These are phyloP conservation scores for Nakazawaea holstii DNA, from an alignment of 805 yeast genomes.

Conservation along the genomic window DNA sequence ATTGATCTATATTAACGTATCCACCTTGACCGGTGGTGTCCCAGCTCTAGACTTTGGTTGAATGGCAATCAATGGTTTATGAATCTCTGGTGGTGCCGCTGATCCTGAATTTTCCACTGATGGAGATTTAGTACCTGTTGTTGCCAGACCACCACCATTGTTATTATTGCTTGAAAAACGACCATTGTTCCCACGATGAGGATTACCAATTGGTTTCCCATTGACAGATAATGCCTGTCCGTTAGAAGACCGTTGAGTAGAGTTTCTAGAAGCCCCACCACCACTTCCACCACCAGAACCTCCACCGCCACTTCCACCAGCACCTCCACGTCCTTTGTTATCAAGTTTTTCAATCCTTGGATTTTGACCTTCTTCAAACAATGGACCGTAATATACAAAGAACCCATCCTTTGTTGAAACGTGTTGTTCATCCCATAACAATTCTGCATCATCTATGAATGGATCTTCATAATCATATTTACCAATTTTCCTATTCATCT, in stretches of 20 bases:
- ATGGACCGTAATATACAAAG: slow-evolving; percentile 90
- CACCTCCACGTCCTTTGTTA: neutral
- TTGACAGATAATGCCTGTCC: slow-evolving; percentile 1
- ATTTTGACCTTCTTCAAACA: slow-evolving; percentile 55
- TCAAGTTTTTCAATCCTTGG: slow-evolving; percentile 33
- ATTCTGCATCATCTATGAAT: slow-evolving; percentile 91
- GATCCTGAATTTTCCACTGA: neutral
- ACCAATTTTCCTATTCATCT: slow-evolving; percentile 66
- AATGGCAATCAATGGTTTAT: slow-evolving; percentile 2
- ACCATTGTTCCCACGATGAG: slow-evolving; percentile 3
- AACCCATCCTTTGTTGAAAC: slow-evolving; percentile 93
- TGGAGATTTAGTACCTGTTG: neutral
- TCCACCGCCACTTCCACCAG: neutral
- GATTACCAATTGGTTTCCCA: slow-evolving; percentile 6
- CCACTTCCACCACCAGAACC: neutral
- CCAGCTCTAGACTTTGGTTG: slow-evolving; percentile 7
- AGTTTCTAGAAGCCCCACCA: neutral
- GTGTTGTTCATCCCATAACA: slow-evolving; percentile 88
- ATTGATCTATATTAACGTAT: too few relatives aligned
- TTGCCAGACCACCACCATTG: neutral
- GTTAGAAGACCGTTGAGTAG: neutral
- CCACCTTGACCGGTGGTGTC: slow-evolving; percentile 2
- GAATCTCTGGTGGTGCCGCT: neutral
- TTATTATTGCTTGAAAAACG: neutral
- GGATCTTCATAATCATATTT: slow-evolving; percentile 93